Percentiles rank a stretch among this genome's conserved stretches.
phyloP scores from a whole-genome alignment of 176 grass and related monocot species.

The Aegilops longissima region DNA sequence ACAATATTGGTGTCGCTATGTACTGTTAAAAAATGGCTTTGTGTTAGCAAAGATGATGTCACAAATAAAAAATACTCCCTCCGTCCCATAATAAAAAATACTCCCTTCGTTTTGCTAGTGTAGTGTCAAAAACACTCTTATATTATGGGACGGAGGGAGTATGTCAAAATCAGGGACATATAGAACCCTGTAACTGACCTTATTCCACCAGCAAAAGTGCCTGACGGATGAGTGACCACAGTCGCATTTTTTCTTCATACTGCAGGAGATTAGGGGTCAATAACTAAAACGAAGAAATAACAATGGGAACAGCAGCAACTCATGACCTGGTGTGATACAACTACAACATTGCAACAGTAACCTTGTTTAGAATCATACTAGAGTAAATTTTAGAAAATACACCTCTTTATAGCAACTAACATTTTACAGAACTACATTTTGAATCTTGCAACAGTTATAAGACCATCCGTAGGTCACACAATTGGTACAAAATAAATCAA shows the following conservation, averaged over 20 bases:
- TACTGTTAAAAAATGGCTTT: slow-evolving; percentile 48
- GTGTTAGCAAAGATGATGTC: neutral
- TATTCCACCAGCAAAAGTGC: slow-evolving; percentile 99
- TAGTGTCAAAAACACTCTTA: no score
- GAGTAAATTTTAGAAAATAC: neutral
- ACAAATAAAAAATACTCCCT: neutral
- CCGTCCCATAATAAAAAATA: no score
- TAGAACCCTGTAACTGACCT: slow-evolving; percentile 42
- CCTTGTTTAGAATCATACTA: slow-evolving; percentile 4
- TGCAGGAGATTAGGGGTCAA: slow-evolving; percentile 34
- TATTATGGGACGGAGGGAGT: no score
- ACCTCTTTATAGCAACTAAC: neutral
- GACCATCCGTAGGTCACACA: neutral
- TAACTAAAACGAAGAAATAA: slow-evolving; percentile 26
- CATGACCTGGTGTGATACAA: neutral
- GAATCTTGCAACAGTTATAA: neutral
- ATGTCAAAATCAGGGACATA: neutral
- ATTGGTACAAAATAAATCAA: neutral
- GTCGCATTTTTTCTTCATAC: slow-evolving; percentile 61
- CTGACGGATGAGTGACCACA: slow-evolving; percentile 87
- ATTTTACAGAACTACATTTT: neutral
- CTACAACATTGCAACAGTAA: neutral
- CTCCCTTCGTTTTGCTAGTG: no score
- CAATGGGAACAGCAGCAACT: neutral
- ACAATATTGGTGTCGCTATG: slow-evolving; percentile 73